Evolutionary conservation across 768 basidiomycete species (phyloP), one percentile per base, ranked within the genome.

Genomic region (Auricularia sp.): DNA sequence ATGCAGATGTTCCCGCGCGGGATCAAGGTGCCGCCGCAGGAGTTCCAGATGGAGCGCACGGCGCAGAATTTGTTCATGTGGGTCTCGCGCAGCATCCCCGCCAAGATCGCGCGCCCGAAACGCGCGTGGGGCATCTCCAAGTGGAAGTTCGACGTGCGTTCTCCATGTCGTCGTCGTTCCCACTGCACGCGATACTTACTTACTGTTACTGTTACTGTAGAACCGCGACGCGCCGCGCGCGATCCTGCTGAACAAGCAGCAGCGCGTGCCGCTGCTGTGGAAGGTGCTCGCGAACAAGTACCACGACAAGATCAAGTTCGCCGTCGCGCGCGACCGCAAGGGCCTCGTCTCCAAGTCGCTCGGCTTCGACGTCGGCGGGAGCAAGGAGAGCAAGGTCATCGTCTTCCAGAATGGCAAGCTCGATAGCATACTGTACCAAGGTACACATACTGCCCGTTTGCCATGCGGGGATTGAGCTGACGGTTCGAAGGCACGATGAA

Each of bases 241-340:
- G 3, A 77, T 94, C 7, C 81, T 91, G 14, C 74, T 90, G 64
- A 89, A 88, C 70, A 86, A 91, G 73, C 87, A 87, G 66, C 88
- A 86, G 69, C 85, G 84, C 70, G 83, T 84, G 56, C 92, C 92
- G 1, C 75, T 93, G 11, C 78, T 93, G 47, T 94, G 91, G 92
- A 83, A 87, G 69, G 85, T 89, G 24, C 81, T 94, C 34, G 84
- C 82, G 29, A 89, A 90, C 71, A 88, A 85, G 68, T 92, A 86
- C 76, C 71, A 79, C 65, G 83, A 83, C 54, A 76, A 83, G 67
- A 77, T 93, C 10, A 79, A 77, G 34, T 85, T 92, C 67, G 87
- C 80, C 1, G 79, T 81, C 35, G 83, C 87, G 70, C 83, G 82
- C 42, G 89, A 91, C 75, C 81, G 84, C 33, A 80, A 87, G 61